Conservation (phyloP, 768 basidiomycete genomes). For the Suillus clintonianus region DNA sequence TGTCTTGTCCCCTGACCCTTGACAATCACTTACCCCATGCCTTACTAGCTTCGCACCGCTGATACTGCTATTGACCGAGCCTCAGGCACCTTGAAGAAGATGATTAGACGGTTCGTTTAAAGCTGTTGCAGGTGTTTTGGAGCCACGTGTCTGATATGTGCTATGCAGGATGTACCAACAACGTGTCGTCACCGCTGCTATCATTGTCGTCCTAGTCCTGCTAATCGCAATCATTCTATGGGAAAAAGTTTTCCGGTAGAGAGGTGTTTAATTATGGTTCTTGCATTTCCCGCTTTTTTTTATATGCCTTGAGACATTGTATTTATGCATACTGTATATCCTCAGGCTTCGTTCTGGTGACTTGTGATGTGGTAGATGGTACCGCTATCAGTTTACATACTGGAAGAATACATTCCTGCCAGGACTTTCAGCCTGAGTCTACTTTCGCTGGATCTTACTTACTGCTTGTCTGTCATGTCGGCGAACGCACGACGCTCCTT, state of each 20-base stretch:
- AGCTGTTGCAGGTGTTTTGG: constrained; percentile 6
- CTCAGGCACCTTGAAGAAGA: constrained; percentile 88
- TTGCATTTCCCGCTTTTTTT: constrained; percentile 14
- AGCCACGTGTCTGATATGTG: constrained; percentile 27
- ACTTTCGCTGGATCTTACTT: constrained; percentile 5
- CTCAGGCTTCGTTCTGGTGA: neutral
- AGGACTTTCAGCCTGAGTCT: neutral
- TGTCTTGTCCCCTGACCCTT: neutral
- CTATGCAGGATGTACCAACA: constrained; percentile 93
- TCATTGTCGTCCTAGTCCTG: constrained; percentile 81
- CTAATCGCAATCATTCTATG: constrained; percentile 82
- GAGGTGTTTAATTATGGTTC: constrained; percentile 12
- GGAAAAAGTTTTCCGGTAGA: constrained; percentile 64
- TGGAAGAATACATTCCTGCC: constrained; percentile 36
- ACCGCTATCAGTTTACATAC: constrained; percentile 14
- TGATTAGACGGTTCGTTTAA: constrained; percentile 84
- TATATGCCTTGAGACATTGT: constrained; percentile 17
- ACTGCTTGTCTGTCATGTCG: constrained; percentile 30
- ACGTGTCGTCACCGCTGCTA: constrained; percentile 81
- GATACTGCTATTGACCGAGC: constrained; percentile 91
- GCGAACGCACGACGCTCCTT: constrained; percentile 27
- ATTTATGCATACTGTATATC: constrained; percentile 30
- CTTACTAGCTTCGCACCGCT: constrained; percentile 72
- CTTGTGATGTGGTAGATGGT: constrained; percentile 21
- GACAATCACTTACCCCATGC: neutral